phyloP scores from a whole-genome alignment of 1,139 yeast genomes.

The Wickerhamomyces sp. region DNA sequence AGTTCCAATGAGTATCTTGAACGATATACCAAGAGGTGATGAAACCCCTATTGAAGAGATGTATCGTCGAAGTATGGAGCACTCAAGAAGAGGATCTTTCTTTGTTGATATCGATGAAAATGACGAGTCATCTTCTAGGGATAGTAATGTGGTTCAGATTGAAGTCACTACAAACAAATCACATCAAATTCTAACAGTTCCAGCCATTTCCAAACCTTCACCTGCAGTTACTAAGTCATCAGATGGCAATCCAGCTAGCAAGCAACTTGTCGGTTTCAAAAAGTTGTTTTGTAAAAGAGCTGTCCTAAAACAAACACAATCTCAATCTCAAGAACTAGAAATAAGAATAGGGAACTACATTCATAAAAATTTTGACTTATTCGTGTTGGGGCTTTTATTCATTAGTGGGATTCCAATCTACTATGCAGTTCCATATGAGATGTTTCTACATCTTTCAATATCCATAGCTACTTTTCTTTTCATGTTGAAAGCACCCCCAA shows the following conservation, averaged over 20 bases:
- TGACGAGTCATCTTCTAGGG: background rate
- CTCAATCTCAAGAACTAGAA: slow-evolving; percentile 4
- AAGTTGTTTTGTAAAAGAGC: slow-evolving; percentile 20
- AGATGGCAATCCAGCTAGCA: too few relatives aligned
- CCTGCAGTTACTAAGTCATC: slow-evolving; percentile 4
- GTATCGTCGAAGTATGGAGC: slow-evolving; percentile 7
- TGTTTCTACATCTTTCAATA: slow-evolving; percentile 59
- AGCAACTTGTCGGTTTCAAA: slow-evolving; percentile 1
- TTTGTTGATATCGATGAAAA: background rate
- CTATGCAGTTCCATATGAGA: slow-evolving; percentile 34
- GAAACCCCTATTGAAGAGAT: slow-evolving; percentile 18
- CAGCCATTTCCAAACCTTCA: slow-evolving; percentile 6
- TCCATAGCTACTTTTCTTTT: slow-evolving; percentile 42
- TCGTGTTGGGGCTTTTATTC: slow-evolving; percentile 41
- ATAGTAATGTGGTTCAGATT: slow-evolving; percentile 1
- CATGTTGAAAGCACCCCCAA: slow-evolving; percentile 56
- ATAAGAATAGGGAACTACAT: slow-evolving; percentile 34
- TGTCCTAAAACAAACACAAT: slow-evolving; percentile 15
- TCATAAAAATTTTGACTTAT: slow-evolving; percentile 50
- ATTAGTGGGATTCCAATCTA: slow-evolving; percentile 53
- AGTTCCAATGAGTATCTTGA: slow-evolving; percentile 15
- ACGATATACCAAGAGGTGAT: slow-evolving; percentile 22
- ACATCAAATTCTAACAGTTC: background rate
- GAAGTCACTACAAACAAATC: slow-evolving; percentile 7
- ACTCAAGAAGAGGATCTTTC: background rate